Conservation (phyloP, 2,329 filamentous ascomycete genomes). For the Alternaria consortialis region DNA sequence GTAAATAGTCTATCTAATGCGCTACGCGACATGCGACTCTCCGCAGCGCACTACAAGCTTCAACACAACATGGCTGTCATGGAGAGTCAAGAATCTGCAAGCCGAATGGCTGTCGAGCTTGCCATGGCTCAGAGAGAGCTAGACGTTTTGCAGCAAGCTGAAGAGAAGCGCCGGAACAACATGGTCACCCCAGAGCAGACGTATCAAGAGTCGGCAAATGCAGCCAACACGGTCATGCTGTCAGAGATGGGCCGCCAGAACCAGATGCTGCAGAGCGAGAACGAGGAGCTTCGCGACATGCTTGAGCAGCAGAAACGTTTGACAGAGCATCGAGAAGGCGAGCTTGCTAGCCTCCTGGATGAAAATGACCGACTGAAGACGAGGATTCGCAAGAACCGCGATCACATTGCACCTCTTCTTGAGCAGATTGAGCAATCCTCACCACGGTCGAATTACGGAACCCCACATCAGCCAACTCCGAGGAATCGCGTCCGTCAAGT, state of each 20-base stretch:
- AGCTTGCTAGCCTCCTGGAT: constrained; percentile 73
- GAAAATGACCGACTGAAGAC: constrained; percentile 80
- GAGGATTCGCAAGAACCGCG: constrained; percentile 87
- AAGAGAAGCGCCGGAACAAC: constrained; percentile 70
- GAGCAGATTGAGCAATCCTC: constrained; percentile 67
- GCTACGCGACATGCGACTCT: constrained; percentile 76
- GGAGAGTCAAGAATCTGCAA: constrained; percentile 83
- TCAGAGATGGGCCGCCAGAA: constrained; percentile 62
- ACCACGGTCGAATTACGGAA: constrained; percentile 67
- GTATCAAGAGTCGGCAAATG: constrained; percentile 60
- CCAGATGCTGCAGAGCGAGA: constrained; percentile 72
- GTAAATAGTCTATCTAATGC: constrained; percentile 62
- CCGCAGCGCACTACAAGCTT: constrained; percentile 87
- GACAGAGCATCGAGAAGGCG: constrained; percentile 80
- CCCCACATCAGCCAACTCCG: constrained; percentile 62
- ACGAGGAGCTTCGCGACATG: constrained; percentile 69
- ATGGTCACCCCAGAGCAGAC: constrained; percentile 63
- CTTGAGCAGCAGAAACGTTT: constrained; percentile 78
- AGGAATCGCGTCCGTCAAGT: constrained; percentile 42
- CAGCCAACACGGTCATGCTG: constrained; percentile 65
- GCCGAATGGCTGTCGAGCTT: constrained; percentile 88
- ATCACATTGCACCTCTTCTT: constrained; percentile 74
- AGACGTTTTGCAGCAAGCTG: constrained; percentile 79
- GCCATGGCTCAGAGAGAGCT: constrained; percentile 90
- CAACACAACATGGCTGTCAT: constrained; percentile 86